A percentile compares a stretch with the other conserved stretches of the same genome.
These are phyloP conservation scores for Xylariaceae sp. DNA, from an alignment of 2,329 filamentous ascomycete genomes.

Conservation along the genomic window DNA sequence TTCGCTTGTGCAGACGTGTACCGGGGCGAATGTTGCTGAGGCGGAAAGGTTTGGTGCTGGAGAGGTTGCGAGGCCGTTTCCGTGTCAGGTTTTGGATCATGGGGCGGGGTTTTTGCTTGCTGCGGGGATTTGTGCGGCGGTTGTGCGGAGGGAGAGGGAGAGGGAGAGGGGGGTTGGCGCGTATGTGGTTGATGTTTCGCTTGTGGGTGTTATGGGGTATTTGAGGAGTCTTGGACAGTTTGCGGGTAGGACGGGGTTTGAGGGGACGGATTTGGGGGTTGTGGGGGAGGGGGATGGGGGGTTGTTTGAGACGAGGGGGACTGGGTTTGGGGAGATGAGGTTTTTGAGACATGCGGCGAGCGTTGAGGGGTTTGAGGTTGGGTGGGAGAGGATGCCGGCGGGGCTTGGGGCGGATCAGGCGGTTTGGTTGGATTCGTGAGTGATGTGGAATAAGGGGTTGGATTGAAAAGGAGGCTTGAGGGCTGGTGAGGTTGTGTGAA, in stretches of 20 bases:
- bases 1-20: constrained; percentile 46
- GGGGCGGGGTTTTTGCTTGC: constrained; percentile 51
- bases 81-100: constrained; percentile 54
- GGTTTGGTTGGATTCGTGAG: constrained; percentile 31
- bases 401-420: constrained; percentile 43
- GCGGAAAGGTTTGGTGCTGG: constrained; percentile 40
- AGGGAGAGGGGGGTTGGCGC: constrained; percentile 35
- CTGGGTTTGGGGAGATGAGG: constrained; percentile 42
- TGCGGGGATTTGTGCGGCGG: constrained; percentile 45
- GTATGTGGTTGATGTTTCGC: constrained; percentile 50
- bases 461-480: background rate
- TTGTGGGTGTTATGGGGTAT: constrained; percentile 53
- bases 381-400: constrained; percentile 49
- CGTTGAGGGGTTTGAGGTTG: constrained; percentile 41
- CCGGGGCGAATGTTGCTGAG: constrained; percentile 52
- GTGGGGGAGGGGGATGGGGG: constrained; percentile 18
- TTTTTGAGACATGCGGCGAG: constrained; percentile 44
- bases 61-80: constrained; percentile 39
- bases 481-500: background rate
- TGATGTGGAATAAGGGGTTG: too few relatives aligned
- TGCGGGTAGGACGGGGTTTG: constrained; percentile 40
- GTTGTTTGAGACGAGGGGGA: constrained; percentile 41
- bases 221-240: constrained; percentile 50
- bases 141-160: constrained; percentile 41
- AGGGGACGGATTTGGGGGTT: constrained; percentile 26